Conservation (phyloP, 1,284 basidiomycete species). For the Melampsora occidentalis region DNA sequence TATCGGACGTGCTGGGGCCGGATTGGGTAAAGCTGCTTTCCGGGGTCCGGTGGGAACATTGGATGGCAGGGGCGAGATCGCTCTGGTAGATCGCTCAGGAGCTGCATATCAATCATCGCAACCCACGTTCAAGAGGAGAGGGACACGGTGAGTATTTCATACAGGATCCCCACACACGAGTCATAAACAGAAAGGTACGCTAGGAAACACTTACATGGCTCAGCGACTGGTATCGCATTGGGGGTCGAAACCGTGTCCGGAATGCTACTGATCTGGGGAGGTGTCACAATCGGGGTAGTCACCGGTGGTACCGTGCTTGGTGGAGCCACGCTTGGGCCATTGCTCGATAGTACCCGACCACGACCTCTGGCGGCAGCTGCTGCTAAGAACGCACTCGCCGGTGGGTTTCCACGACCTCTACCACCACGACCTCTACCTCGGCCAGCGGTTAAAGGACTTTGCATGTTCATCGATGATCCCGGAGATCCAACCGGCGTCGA, state of each 20-base stretch:
- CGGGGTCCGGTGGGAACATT: constrained; percentile 42
- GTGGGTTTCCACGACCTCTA: constrained; percentile 29
- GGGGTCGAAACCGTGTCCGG: constrained; percentile 6
- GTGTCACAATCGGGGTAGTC: constrained; percentile 12
- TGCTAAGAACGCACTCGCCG: constrained; percentile 41
- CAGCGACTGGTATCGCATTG: background rate
- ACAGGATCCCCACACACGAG: background rate
- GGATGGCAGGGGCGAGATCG: constrained; percentile 31
- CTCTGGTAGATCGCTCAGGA: constrained; percentile 20
- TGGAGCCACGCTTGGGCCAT: background rate
- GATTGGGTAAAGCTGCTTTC: constrained; percentile 4
- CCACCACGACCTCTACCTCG: constrained; percentile 20
- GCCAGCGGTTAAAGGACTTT: constrained; percentile 30
- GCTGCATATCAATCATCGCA: background rate
- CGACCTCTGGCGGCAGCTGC: constrained; percentile 42
- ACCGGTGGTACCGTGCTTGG: background rate
- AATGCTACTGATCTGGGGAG: background rate
- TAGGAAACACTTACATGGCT: background rate
- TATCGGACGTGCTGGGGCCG: constrained; percentile 18
- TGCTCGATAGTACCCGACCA: constrained; percentile 30
- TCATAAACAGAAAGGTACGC: background rate
- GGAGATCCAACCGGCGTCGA: constrained; percentile 17
- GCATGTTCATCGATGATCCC: background rate
- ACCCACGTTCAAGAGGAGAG: background rate
- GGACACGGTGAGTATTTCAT: background rate